These are phyloP conservation scores for Cladosporium sp. DNA, from an alignment of 2,329 filamentous ascomycete genomes.

Conservation along the genomic window DNA sequence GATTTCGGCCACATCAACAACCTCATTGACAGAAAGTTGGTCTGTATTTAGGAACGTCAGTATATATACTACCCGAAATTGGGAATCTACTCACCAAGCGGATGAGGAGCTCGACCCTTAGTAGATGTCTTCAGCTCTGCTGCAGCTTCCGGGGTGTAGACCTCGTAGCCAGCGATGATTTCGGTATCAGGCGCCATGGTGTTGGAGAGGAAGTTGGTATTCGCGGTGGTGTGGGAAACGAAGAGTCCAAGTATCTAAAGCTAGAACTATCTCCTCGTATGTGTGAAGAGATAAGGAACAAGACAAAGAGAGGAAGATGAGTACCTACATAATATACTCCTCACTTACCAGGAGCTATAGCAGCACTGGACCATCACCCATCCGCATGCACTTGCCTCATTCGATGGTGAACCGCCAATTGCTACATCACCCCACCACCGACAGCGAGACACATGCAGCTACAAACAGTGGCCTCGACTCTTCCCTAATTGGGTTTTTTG, in stretches of 20 bases:
- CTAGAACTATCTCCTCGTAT: too few species aligned
- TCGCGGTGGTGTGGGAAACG: too few species aligned
- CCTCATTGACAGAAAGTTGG: slow-evolving; percentile 11
- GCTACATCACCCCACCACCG: neutral
- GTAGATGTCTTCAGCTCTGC: neutral
- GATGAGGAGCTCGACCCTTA: neutral
- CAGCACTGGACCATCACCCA: neutral
- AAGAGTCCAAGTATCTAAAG: too few species aligned
- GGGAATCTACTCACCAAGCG: slow-evolving; percentile 1
- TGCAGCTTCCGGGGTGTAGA: slow-evolving; percentile 5
- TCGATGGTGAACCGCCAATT: neutral
- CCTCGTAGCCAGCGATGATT: slow-evolving; percentile 14
- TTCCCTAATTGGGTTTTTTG: too few species aligned
- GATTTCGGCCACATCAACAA: slow-evolving; percentile 7
- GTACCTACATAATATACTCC: slow-evolving; percentile 3
- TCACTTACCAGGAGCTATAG: neutral
- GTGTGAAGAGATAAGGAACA: neutral
- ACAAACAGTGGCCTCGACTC: too few species aligned
- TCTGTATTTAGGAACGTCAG: slow-evolving; percentile 2
- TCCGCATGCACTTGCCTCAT: slow-evolving; percentile 9
- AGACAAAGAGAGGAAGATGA: neutral
- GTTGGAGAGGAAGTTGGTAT: neutral
- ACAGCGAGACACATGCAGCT: too few species aligned
- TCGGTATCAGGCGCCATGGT: slow-evolving; percentile 12
- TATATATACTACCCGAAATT: neutral